These are phyloP conservation scores for Davidsoniella virescens DNA, from an alignment of 2,329 filamentous ascomycete genomes.

Conservation along the genomic window DNA sequence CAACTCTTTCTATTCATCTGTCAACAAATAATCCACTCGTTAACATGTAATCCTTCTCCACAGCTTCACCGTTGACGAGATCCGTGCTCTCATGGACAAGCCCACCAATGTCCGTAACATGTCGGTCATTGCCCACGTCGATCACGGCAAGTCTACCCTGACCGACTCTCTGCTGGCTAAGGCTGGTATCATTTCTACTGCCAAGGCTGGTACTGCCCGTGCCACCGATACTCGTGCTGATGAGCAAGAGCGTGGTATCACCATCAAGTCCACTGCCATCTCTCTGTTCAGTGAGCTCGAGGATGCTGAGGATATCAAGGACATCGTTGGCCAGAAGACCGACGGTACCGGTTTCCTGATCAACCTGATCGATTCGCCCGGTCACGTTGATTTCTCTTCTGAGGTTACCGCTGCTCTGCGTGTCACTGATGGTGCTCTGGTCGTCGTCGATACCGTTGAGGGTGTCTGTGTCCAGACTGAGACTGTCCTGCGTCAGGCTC, in stretches of 20 bases:
- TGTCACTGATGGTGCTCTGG: constrained; percentile 98
- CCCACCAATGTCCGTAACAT: constrained; percentile 76
- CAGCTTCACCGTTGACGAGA: constrained; percentile 98
- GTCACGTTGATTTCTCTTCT: constrained; percentile 99
- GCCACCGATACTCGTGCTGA: constrained; percentile 95
- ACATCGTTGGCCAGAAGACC: constrained; percentile 75
- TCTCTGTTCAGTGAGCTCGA: constrained; percentile 81
- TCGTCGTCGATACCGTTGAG: constrained; percentile 98
- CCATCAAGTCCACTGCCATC: constrained; percentile 99
- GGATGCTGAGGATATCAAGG: constrained; percentile 78
- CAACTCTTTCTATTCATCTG: neutral
- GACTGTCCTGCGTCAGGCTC: constrained; percentile 96
- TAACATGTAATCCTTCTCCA: constrained; percentile 29
- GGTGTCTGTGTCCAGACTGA: constrained; percentile 99
- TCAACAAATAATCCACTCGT: neutral
- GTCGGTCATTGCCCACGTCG: constrained; percentile 99
- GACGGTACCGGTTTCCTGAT: constrained; percentile 96
- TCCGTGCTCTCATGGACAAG: constrained; percentile 64
- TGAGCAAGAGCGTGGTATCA: constrained; percentile 99
- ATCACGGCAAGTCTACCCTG: constrained; percentile 99
- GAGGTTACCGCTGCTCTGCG: constrained; percentile 98
- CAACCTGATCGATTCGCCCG: constrained; percentile 99
- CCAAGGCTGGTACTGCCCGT: constrained; percentile 89
- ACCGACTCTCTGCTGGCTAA: constrained; percentile 98
- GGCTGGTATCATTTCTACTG: constrained; percentile 97